phyloP scores from a whole-genome alignment of 257 asterid species.

The Oldenlandia corymbosa region DNA sequence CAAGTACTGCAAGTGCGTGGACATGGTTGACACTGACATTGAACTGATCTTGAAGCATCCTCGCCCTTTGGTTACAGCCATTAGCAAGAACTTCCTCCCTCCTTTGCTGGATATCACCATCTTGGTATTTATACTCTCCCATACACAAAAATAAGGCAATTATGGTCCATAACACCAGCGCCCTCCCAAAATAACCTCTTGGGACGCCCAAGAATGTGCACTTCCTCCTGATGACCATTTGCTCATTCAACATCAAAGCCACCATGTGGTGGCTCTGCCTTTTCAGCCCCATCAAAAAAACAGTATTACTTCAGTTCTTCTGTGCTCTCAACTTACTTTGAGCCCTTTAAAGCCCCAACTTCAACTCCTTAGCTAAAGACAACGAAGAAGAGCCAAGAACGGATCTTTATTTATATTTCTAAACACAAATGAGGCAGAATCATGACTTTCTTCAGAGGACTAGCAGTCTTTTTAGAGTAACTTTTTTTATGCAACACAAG shows the following conservation, averaged over 20 bases:
- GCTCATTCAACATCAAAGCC: conserved; percentile 52
- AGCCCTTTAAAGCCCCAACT: conserved; percentile 19
- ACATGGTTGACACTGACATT: conserved; percentile 92
- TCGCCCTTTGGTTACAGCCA: conserved; percentile 93
- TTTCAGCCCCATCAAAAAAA: conserved; percentile 50
- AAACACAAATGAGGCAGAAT: conserved; percentile 22
- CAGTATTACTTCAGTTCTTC: neutral
- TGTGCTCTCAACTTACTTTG: conserved; percentile 9
- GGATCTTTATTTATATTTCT: conserved; percentile 12
- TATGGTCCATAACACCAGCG: conserved; percentile 51
- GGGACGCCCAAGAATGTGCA: conserved; percentile 27
- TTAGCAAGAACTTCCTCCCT: conserved; percentile 72
- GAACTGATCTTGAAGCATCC: conserved; percentile 94
- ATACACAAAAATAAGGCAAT: conserved; percentile 25
- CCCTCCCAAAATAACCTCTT: conserved; percentile 24
- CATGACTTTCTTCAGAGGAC: conserved; percentile 25
- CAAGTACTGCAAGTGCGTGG: conserved; percentile 88
- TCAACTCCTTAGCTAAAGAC: conserved; percentile 19
- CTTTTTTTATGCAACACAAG: conserved; percentile 27
- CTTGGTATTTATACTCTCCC: conserved; percentile 31
- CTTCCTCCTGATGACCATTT: conserved; percentile 42
- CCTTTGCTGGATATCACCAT: conserved; percentile 46
- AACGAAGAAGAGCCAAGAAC: conserved; percentile 15
- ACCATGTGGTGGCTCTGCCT: conserved; percentile 54
- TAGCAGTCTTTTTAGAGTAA: conserved; percentile 32